A percentile compares a stretch with the other conserved stretches of the same genome.
Conservation (phyloP, 148 eudicot species). For the Dysphania ambrosioides region DNA sequence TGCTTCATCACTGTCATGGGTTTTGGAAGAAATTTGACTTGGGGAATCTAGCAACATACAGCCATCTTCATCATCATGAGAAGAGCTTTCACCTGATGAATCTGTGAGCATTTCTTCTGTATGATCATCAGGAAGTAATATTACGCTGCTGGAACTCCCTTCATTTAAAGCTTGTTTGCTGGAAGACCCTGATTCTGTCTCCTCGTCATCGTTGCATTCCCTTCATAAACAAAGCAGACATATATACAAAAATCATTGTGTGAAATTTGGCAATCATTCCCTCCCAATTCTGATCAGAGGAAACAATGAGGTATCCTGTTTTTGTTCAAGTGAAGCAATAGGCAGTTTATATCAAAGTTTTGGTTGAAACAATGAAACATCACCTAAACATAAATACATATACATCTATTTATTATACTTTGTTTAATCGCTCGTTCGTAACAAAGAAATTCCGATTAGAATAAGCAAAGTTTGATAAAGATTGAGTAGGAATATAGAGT, state of each 20-base stretch:
- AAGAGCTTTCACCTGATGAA: slow-evolving; percentile 12
- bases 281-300: background rate
- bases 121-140: background rate
- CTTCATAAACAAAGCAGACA: slow-evolving; percentile 4
- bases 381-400: too few relatives aligned
- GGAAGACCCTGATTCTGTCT: background rate
- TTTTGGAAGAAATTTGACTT: background rate
- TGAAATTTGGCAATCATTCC: background rate
- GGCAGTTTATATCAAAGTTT: background rate
- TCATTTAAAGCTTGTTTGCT: background rate
- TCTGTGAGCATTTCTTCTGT: slow-evolving; percentile 13
- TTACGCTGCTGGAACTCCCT: background rate
- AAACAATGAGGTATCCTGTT: background rate
- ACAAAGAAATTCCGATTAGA: too few relatives aligned
- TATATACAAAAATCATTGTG: background rate
- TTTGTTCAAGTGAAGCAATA: background rate
- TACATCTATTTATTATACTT: too few relatives aligned
- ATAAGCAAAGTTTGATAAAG: too few relatives aligned
- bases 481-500: too few relatives aligned
- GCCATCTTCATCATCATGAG: background rate
- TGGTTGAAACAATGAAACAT: background rate
- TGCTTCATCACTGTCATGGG: background rate
- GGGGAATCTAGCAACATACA: slow-evolving; percentile 17
- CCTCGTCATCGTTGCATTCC: slow-evolving; percentile 1
- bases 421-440: too few relatives aligned